Evolutionary conservation across 768 basidiomycete species (phyloP).

Genomic region (Mycena kentingensis): DNA sequence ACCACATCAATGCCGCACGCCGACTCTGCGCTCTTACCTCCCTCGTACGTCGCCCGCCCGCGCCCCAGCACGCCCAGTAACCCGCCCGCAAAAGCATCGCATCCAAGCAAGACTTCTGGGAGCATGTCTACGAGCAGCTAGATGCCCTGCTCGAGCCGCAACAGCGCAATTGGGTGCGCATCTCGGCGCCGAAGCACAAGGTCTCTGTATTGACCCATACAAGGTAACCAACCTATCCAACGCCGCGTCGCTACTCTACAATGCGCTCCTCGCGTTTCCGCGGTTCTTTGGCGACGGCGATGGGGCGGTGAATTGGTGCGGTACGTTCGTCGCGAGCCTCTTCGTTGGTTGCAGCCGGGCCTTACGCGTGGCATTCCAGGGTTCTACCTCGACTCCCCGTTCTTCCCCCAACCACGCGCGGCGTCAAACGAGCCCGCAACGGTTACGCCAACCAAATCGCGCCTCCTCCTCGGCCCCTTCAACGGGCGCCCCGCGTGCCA

Average conservation of each 20-base stretch:
- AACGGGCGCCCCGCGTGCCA: slow-evolving; percentile 92
- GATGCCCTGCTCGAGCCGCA: slow-evolving; percentile 63
- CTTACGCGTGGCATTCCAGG: no score
- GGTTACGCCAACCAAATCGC: slow-evolving; percentile 23
- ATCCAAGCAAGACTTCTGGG: slow-evolving; percentile 81
- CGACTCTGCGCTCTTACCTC: slow-evolving; percentile 73
- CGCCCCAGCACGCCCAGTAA: slow-evolving; percentile 4
- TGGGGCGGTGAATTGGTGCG: slow-evolving; percentile 90
- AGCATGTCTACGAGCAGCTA: slow-evolving; percentile 68
- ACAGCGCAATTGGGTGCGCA: slow-evolving; percentile 69
- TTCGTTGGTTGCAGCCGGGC: no score
- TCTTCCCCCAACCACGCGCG: slow-evolving; percentile 57
- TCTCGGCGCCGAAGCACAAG: slow-evolving; percentile 4
- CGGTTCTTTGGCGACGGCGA: slow-evolving; percentile 61
- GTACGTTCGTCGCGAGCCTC: slow-evolving; percentile 62
- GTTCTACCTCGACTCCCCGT: slow-evolving; percentile 74
- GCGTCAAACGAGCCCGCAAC: slow-evolving; percentile 18
- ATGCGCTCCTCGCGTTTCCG: slow-evolving; percentile 69
- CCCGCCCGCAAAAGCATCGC: slow-evolving; percentile 45
- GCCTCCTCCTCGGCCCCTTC: slow-evolving; percentile 79
- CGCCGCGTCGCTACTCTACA: slow-evolving; percentile 78
- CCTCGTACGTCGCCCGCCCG: slow-evolving; percentile 34
- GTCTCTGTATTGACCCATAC: not conserved
- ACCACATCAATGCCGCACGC: slow-evolving; percentile 72
- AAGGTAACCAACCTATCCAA: slow-evolving; percentile 90